Percentiles rank a stretch among this genome's conserved stretches.
phyloP scores from a whole-genome alignment of 495 filamentous ascomycete genomes.

The Daldinia caldariorum region DNA sequence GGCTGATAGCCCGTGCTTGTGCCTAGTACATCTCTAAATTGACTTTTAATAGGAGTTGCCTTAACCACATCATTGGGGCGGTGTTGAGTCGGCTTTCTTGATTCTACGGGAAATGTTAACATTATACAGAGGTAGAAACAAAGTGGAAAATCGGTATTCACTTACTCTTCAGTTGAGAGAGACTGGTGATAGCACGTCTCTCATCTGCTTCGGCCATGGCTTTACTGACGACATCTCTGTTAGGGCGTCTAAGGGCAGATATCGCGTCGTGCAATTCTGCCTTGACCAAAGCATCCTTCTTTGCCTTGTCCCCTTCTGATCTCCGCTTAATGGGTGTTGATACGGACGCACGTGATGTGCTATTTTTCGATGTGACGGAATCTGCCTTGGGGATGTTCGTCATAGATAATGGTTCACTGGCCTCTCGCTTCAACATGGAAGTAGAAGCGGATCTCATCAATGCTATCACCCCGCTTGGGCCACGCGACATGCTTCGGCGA shows the following conservation, averaged over 20 bases:
- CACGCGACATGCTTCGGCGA: slow-evolving; percentile 61
- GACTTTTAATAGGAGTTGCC: slow-evolving; percentile 75
- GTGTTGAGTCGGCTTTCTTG: slow-evolving; percentile 73
- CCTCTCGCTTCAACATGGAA: slow-evolving; percentile 70
- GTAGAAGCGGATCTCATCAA: slow-evolving; percentile 77
- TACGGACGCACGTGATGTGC: slow-evolving; percentile 15
- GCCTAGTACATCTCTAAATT: slow-evolving; percentile 58
- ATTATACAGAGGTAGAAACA: slow-evolving; percentile 11
- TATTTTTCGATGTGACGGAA: slow-evolving; percentile 53
- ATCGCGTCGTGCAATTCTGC: slow-evolving; percentile 88
- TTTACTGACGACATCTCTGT: slow-evolving; percentile 78
- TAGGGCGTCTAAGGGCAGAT: slow-evolving; percentile 82
- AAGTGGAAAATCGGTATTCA: slow-evolving; percentile 4
- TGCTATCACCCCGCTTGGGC: slow-evolving; percentile 62
- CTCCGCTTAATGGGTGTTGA: slow-evolving; percentile 33
- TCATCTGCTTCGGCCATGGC: slow-evolving; percentile 76
- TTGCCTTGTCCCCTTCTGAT: slow-evolving; percentile 67
- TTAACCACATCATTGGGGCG: slow-evolving; percentile 70
- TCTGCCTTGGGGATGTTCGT: slow-evolving; percentile 59
- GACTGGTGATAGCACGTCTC: slow-evolving; percentile 59
- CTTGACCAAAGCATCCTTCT: slow-evolving; percentile 78
- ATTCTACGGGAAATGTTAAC: slow-evolving; percentile 57
- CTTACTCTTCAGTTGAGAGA: slow-evolving; percentile 55
- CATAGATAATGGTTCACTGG: slow-evolving; percentile 65
- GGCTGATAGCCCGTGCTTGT: slow-evolving; percentile 15